Conservation (phyloP, 2,329 filamentous ascomycete genomes). For the Pseudogymnoascus sp. region DNA sequence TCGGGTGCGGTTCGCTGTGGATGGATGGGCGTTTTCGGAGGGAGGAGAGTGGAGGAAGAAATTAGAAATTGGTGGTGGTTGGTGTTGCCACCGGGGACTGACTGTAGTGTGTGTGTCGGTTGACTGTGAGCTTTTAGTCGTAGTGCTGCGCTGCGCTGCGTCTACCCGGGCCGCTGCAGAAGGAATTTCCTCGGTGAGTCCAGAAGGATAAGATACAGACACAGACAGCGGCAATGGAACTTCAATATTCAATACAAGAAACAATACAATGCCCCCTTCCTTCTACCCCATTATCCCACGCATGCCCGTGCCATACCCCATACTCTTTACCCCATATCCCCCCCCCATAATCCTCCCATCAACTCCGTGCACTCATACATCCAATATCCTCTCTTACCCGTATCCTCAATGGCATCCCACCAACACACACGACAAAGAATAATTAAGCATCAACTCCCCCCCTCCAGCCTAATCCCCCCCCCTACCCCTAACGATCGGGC, state of each 20-base stretch:
- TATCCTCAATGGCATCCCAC: not conserved
- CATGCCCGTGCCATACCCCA: not conserved
- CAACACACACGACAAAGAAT: not conserved
- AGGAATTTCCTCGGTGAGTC: not conserved
- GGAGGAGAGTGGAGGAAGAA: not conserved
- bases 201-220: too few species aligned
- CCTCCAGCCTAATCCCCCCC: not conserved
- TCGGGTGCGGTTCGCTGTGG: slow-evolving; percentile 1
- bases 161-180: not conserved
- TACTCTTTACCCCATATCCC: not conserved
- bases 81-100: not conserved
- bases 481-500: not conserved
- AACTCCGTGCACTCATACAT: not conserved
- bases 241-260: too few species aligned
- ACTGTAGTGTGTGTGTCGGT: not conserved
- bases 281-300: too few species aligned
- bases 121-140: too few species aligned
- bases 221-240: not conserved
- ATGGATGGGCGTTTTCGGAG: slow-evolving; percentile 6
- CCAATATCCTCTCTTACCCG: not conserved
- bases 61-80: not conserved
- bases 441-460: slow-evolving; percentile 1
- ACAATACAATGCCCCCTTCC: too few species aligned
- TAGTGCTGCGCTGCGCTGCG: not conserved
- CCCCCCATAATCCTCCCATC: too few species aligned